Conservation (phyloP, 257 asterid genomes). For the Galeopsis tetrahit region DNA sequence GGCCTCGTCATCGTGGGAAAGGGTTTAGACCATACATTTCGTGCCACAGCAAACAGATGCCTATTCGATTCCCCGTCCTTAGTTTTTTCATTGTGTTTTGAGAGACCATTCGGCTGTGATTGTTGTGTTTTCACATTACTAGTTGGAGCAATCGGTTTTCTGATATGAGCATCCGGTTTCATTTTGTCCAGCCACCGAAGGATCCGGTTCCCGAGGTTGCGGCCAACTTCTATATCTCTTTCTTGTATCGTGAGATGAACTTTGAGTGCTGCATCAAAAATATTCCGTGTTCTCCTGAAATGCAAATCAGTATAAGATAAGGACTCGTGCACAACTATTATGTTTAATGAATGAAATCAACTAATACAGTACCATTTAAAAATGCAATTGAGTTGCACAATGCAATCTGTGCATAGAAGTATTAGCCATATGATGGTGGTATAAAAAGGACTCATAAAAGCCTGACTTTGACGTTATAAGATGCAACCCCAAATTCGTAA, state of each 20-base stretch:
- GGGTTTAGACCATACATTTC: conserved; percentile 50
- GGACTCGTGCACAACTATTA: too few species aligned
- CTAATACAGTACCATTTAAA: too few species aligned
- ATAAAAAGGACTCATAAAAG: too few species aligned
- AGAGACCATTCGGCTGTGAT: conserved; percentile 28
- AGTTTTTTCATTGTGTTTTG: conserved; percentile 37
- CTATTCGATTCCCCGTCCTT: conserved; percentile 58
- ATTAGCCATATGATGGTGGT: neutral
- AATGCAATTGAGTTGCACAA: too few species aligned
- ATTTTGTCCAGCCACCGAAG: conserved; percentile 79
- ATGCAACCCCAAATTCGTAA: neutral
- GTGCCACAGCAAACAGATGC: conserved; percentile 59
- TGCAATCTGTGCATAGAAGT: too few species aligned
- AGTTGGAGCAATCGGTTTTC: conserved; percentile 46
- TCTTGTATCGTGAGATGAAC: conserved; percentile 76
- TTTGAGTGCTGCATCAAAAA: conserved; percentile 73
- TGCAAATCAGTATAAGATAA: conserved; percentile 23
- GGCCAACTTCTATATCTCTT: conserved; percentile 89
- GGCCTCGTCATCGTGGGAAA: conserved; percentile 58
- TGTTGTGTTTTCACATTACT: conserved; percentile 41
- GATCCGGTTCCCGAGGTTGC: conserved; percentile 81
- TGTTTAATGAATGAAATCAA: too few species aligned
- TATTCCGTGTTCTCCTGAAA: conserved; percentile 77
- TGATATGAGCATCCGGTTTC: conserved; percentile 90
- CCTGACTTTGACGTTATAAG: neutral